Percentiles rank a stretch among this genome's conserved stretches.
These are phyloP conservation scores for Backusella psychrophila DNA, from an alignment of 192 early-diverging fungal genomes.

Conservation along the genomic window DNA sequence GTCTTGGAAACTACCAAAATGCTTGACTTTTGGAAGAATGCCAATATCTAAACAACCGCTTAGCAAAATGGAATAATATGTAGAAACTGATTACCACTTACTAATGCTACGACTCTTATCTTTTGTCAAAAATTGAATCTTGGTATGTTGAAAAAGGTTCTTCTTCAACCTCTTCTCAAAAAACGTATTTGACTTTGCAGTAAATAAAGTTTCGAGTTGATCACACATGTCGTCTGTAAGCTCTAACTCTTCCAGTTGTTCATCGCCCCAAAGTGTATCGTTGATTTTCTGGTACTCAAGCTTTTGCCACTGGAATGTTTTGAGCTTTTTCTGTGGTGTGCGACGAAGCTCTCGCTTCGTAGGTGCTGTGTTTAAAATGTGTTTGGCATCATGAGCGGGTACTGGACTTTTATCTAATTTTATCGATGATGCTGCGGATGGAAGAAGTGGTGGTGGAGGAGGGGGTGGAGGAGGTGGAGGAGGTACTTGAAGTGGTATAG, in stretches of 20 bases:
- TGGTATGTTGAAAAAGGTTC: conserved; percentile 46
- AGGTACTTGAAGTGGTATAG: not conserved
- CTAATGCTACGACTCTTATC: conserved; percentile 60
- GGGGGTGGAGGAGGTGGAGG: not conserved
- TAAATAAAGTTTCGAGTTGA: conserved; percentile 65
- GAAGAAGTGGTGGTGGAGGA: not conserved
- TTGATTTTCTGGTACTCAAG: not conserved
- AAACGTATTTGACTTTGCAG: conserved; percentile 53
- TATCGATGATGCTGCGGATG: not conserved
- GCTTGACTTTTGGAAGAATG: conserved; percentile 25
- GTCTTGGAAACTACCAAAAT: conserved; percentile 51
- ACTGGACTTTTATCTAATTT: not conserved
- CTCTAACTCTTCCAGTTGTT: not conserved
- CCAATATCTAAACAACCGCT: conserved; percentile 19
- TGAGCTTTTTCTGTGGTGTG: not conserved
- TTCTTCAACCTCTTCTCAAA: conserved; percentile 32
- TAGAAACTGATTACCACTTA: conserved; percentile 11
- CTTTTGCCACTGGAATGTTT: not conserved
- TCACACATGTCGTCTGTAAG: conserved; percentile 50
- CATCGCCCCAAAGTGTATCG: not conserved
- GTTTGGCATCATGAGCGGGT: not conserved
- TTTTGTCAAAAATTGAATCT: conserved; percentile 62
- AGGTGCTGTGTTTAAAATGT: not conserved
- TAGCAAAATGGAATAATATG: not conserved
- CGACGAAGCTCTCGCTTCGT: not conserved